Conservation (phyloP, 2,329 filamentous ascomycete species). For the Epichloe bromicola region DNA sequence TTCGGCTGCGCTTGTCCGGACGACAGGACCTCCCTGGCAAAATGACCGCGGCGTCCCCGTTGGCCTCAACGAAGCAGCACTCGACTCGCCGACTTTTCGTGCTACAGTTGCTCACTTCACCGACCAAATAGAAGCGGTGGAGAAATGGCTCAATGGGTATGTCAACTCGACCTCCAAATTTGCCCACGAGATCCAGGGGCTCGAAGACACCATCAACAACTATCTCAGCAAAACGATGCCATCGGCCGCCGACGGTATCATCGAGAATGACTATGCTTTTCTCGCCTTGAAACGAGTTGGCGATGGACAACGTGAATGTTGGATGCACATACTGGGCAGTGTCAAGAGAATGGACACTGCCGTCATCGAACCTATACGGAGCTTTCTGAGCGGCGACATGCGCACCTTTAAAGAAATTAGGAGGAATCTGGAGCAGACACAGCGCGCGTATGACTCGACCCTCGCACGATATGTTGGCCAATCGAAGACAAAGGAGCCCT, state of each 20-base stretch:
- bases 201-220: constrained; percentile 68
- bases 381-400: constrained; percentile 68
- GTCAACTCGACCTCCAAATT: constrained; percentile 40
- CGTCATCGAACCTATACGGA: constrained; percentile 69
- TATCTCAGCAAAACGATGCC: constrained; percentile 69
- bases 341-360: constrained; percentile 66
- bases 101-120: constrained; percentile 74
- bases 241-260: constrained; percentile 64
- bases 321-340: constrained; percentile 59
- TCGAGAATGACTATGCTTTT: constrained; percentile 92
- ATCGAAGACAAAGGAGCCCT: constrained; percentile 88
- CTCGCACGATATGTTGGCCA: constrained; percentile 73
- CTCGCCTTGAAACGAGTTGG: constrained; percentile 74
- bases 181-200: constrained; percentile 49
- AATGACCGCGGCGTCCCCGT: constrained; percentile 49
- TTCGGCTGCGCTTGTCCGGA: constrained; percentile 5
- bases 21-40: constrained; percentile 7
- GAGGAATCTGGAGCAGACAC: constrained; percentile 60
- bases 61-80: constrained; percentile 80
- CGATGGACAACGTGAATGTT: constrained; percentile 80
- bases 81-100: constrained; percentile 93
- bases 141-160: constrained; percentile 73
- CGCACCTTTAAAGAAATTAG: constrained; percentile 77
- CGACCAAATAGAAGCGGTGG: constrained; percentile 82
- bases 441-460: constrained; percentile 72